These are phyloP conservation scores for Euphorbia tirucalli DNA, from an alignment of 345 rosid genomes.

Conservation along the genomic window DNA sequence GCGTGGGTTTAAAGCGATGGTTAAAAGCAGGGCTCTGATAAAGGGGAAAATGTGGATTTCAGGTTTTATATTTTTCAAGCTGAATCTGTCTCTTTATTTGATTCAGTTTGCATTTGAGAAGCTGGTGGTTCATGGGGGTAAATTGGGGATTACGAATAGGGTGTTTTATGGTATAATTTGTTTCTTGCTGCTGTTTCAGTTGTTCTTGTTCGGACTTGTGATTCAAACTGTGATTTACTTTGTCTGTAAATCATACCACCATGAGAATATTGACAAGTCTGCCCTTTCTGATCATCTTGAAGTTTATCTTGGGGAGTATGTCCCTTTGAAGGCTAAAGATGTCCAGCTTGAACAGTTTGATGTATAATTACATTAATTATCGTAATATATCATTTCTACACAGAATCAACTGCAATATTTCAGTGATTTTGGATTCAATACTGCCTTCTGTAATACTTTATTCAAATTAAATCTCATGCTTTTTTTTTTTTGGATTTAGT, in stretches of 20 bases:
- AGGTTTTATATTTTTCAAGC: constrained; percentile 10
- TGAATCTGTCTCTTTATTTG: constrained; percentile 2
- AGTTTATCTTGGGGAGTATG: constrained; percentile 46
- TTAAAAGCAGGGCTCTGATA: constrained; percentile 37
- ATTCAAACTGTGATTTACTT: constrained; percentile 50
- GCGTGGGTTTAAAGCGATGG: constrained; percentile 35
- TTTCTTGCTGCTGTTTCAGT: constrained; percentile 29
- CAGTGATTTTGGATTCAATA: no score
- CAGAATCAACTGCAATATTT: no score
- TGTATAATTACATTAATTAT: not conserved
- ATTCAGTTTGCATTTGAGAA: constrained; percentile 17
- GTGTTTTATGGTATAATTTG: constrained; percentile 29
- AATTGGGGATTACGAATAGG: constrained; percentile 19
- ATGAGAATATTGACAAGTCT: constrained; percentile 50
- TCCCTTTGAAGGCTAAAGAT: constrained; percentile 19
- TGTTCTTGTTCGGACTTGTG: constrained; percentile 38
- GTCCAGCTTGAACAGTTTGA: constrained; percentile 16
- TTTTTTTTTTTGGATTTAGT: no score
- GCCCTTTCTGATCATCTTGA: constrained; percentile 51
- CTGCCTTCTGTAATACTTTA: no score
- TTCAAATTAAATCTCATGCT: no score
- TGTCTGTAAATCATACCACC: constrained; percentile 61
- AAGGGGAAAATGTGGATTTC: constrained; percentile 42
- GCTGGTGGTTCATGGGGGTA: constrained; percentile 33
- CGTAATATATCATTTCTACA: no score